A percentile compares a stretch with the other conserved stretches of the same genome.
Conservation (phyloP, 1,284 basidiomycete genomes). For the Cutaneotrichosporon cavernicola region DNA sequence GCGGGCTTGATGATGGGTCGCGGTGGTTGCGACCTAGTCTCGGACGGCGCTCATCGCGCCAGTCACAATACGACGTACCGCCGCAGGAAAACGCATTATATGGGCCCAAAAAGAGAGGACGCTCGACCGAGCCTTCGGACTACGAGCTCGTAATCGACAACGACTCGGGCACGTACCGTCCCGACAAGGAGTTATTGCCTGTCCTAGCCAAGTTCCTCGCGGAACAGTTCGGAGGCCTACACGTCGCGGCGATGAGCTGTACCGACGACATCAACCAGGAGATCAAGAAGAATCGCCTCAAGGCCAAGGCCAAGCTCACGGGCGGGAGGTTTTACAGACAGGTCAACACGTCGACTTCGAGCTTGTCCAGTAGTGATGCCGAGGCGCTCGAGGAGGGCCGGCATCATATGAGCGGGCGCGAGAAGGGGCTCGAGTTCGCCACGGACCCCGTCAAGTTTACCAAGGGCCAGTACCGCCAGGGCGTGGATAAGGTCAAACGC, state of each 20-base stretch:
- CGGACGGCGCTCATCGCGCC: not conserved
- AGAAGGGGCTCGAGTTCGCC: constrained; percentile 13
- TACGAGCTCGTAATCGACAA: constrained; percentile 61
- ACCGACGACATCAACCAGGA: constrained; percentile 58
- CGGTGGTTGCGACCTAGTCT: not conserved
- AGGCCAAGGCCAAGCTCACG: constrained; percentile 10
- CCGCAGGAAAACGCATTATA: constrained; percentile 17
- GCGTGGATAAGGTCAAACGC: not conserved
- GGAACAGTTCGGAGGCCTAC: constrained; percentile 67
- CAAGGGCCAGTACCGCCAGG: constrained; percentile 8
- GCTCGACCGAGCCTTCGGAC: constrained; percentile 36
- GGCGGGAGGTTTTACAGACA: not conserved
- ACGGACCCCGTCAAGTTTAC: constrained; percentile 5
- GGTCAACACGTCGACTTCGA: not conserved
- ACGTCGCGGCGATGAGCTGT: constrained; percentile 60
- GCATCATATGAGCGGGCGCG: not conserved
- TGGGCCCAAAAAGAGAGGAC: constrained; percentile 6
- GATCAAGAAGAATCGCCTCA: constrained; percentile 43
- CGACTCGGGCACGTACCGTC: constrained; percentile 59
- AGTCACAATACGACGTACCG: constrained; percentile 14
- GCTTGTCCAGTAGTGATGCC: constrained; percentile 6
- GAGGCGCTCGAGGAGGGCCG: constrained; percentile 10
- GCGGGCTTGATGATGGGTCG: constrained; percentile 10
- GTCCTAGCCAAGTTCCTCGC: constrained; percentile 54
- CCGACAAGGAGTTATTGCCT: constrained; percentile 54